Conservation (phyloP, 306 rosid genomes). For the Rosa multiflora region DNA sequence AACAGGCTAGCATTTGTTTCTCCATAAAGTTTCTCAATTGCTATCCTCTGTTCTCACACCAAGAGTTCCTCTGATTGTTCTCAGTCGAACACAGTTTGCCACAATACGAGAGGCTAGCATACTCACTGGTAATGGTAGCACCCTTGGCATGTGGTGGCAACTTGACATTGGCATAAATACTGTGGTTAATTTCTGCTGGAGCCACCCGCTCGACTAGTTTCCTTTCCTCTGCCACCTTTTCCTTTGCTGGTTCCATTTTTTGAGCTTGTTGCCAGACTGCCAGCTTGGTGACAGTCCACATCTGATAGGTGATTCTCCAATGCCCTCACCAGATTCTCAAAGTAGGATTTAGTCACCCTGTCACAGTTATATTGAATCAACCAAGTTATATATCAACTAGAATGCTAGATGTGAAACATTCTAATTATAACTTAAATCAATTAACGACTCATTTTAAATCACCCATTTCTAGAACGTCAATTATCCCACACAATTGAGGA, state of each 20-base stretch:
- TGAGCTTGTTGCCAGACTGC: constrained; percentile 6
- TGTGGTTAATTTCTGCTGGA: constrained; percentile 11
- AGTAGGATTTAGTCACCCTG: constrained; percentile 3
- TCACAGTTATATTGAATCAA: background rate
- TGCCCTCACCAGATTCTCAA: constrained; percentile 6
- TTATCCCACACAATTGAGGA: background rate
- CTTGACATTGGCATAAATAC: background rate
- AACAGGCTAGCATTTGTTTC: background rate
- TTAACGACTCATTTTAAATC: background rate
- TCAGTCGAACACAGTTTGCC: background rate
- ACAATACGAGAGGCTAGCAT: background rate
- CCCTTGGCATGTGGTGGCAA: background rate
- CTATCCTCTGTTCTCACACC: background rate
- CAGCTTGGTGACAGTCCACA: background rate
- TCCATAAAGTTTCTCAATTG: background rate
- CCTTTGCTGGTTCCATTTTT: background rate
- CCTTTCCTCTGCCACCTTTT: background rate
- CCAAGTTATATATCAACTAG: background rate
- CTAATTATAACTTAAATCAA: background rate
- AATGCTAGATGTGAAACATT: background rate
- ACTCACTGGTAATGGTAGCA: constrained; percentile 8
- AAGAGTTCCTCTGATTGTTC: background rate
- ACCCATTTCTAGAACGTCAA: background rate
- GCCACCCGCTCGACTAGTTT: constrained; percentile 7
- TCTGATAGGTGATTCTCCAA: constrained; percentile 3